These are phyloP conservation scores for Aspergillus diversus DNA, from an alignment of 495 filamentous ascomycete genomes.

Conservation along the genomic window DNA sequence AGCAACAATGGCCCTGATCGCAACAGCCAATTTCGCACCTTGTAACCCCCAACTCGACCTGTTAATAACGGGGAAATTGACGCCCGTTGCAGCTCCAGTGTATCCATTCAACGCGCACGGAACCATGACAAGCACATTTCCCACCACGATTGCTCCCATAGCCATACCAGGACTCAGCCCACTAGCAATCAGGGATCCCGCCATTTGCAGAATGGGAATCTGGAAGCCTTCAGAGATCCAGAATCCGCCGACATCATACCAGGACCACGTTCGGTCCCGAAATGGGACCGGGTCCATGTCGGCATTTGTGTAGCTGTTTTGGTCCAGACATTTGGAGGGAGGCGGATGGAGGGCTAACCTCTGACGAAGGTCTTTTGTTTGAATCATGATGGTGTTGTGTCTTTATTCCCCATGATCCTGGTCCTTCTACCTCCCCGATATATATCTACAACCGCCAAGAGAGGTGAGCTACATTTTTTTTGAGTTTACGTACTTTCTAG, in stretches of 20 bases:
- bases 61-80: neutral
- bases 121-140: neutral
- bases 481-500: too few species aligned
- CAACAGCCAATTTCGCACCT: neutral
- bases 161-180: neutral
- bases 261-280: slow-evolving; percentile 3
- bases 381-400: neutral
- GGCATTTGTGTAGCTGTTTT: slow-evolving; percentile 5
- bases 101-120: neutral
- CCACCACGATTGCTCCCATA: neutral
- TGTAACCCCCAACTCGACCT: neutral
- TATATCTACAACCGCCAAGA: too few species aligned
- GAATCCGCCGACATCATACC: slow-evolving; percentile 7
- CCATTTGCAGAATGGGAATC: slow-evolving; percentile 7
- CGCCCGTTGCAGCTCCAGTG: neutral
- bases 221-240: slow-evolving; percentile 9
- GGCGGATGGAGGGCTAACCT: neutral
- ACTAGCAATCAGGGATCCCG: neutral
- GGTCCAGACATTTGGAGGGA: neutral
- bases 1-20: neutral
- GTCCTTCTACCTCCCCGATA: too few species aligned
- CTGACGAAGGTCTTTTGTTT: neutral
- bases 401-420: too few species aligned
- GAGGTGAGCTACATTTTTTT: too few species aligned
- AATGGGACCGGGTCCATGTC: slow-evolving; percentile 8